Base-by-base conservation (phyloP, 257 asterid genomes). In the Avicennia marina region DNA sequence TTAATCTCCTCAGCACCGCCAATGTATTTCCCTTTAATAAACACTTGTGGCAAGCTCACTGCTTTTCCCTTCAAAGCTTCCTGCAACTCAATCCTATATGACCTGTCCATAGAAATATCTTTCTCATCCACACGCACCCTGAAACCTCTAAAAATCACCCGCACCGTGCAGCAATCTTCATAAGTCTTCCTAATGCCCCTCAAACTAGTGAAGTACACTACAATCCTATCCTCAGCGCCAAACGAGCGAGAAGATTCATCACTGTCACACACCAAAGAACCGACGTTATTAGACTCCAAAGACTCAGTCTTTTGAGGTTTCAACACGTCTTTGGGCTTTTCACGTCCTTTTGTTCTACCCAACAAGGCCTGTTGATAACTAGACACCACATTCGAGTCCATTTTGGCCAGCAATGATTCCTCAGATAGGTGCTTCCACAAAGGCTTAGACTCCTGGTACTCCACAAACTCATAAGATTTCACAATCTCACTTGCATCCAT, bases 31-130 rank as follows among this genome's bases (percentile, higher is more conserved):
- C 95, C 96, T 56, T 68, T 81, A 2, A 87, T 40, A 57, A 87
- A 90, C 54, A 90, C 85, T 32, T 66, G 95, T 3, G 98, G 96
- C 79, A 86, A 79, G 64, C 78, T 73, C 54, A 78, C 55, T 3
- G 68, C 27, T 58, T 69, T 74, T 43, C 82, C 89, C 64, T 77
- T 75, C 71, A 87, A 69, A 15, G 71, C 79, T 22, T 75, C 85
- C 66, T 75, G 90, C 81, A 87, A 57, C 41, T 90, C 98, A 41
- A 66, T 74, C 70, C 87, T 81, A 56, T 73, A 87, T 0, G 95
- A 84, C 11, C 86, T 52, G 57, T 85, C 96, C 98, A 90, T 90
- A 0, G 98, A 90, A 15, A 90, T 83, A 60, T 90, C 98, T 59
- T 87, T 79, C 71, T 90, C 98, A 45, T 90, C 98, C 15, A 87